These are phyloP conservation scores for Xylaria multiplex DNA, from an alignment of 2,329 filamentous ascomycete species.

Conservation along the genomic window DNA sequence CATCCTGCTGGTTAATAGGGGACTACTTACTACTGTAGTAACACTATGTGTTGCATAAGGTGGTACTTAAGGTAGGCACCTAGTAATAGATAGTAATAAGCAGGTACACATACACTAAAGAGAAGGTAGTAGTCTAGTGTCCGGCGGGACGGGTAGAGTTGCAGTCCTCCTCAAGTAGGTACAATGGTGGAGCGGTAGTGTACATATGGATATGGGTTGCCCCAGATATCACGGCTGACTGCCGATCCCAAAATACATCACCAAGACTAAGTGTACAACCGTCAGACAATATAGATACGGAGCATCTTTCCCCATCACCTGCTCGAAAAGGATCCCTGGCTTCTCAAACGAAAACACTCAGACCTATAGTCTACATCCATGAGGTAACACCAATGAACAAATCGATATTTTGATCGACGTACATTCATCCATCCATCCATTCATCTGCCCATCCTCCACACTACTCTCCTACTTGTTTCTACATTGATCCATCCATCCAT, in stretches of 20 bases:
- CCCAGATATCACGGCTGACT: slow-evolving; percentile 22
- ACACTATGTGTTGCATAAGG: no score
- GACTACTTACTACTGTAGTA: no score
- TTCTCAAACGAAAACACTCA: not conserved
- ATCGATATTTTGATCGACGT: slow-evolving; percentile 31
- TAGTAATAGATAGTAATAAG: no score
- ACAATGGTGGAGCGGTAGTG: not conserved
- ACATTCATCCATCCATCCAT: not conserved
- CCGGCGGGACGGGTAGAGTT: no score
- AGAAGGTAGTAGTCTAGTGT: no score
- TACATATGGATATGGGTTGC: no score
- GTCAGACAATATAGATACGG: slow-evolving; percentile 18
- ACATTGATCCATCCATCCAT: not conserved
- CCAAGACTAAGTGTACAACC: not conserved
- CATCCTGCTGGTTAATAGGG: no score
- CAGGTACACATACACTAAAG: no score
- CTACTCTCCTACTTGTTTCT: not conserved
- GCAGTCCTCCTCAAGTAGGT: not conserved
- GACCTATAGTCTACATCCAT: not conserved
- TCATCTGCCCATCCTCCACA: not conserved
- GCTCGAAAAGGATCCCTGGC: slow-evolving; percentile 28
- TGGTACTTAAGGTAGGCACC: no score
- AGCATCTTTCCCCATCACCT: slow-evolving; percentile 28
- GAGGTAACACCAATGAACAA: slow-evolving; percentile 13
- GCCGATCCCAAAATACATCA: slow-evolving; percentile 23